phyloP scores from a whole-genome alignment of 1,284 basidiomycete species.

The Cerrena zonata region DNA sequence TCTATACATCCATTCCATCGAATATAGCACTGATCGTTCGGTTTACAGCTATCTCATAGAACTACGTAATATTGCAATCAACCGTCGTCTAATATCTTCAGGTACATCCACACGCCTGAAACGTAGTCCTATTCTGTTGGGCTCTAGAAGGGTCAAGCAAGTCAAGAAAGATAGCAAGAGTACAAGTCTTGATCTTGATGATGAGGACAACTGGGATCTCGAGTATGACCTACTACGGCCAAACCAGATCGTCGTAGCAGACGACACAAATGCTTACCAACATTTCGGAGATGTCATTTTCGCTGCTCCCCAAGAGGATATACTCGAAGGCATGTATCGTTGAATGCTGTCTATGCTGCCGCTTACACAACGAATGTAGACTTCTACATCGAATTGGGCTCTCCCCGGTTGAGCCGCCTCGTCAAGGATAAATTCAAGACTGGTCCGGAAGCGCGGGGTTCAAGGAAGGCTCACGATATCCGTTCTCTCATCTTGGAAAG shows the following conservation, averaged over 20 bases:
- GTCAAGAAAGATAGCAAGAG: constrained; percentile 27
- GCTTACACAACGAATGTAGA: constrained; percentile 31
- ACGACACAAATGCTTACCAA: constrained; percentile 72
- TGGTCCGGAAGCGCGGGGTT: constrained; percentile 44
- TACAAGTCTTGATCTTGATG: constrained; percentile 32
- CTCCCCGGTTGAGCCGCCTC: constrained; percentile 63
- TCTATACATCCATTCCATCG: neutral
- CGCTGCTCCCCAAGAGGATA: constrained; percentile 85
- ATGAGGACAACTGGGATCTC: constrained; percentile 65
- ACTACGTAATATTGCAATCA: constrained; percentile 80
- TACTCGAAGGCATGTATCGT: constrained; percentile 56
- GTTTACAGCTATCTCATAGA: constrained; percentile 70
- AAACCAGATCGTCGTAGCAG: constrained; percentile 68
- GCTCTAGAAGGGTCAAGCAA: constrained; percentile 50
- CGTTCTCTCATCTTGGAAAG: constrained; percentile 76
- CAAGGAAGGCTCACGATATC: constrained; percentile 45
- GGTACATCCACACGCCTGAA: constrained; percentile 63
- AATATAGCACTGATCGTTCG: constrained; percentile 4
- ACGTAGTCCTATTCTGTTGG: constrained; percentile 67
- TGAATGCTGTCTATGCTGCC: neutral
- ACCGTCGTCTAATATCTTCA: constrained; percentile 55
- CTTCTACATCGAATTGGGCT: constrained; percentile 65
- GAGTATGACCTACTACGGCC: constrained; percentile 60
- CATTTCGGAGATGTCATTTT: constrained; percentile 75
- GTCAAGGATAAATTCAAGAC: constrained; percentile 74